These are phyloP conservation scores for Benincasa hispida DNA, from an alignment of 306 rosid species.

Conservation along the genomic window DNA sequence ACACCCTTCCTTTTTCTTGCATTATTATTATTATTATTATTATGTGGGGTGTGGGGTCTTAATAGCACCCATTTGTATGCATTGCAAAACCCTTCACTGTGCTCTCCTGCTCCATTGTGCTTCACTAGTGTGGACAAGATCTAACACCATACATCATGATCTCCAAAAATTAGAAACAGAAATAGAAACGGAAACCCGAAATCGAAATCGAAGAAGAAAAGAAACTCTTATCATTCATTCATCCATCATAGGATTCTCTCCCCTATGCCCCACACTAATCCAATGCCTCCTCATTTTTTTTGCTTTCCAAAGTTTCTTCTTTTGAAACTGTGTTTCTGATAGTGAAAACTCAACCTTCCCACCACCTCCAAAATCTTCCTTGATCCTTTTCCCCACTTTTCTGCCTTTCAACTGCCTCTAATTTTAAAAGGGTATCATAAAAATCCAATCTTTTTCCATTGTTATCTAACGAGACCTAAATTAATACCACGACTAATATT, in stretches of 20 bases:
- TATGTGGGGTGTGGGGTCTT: constrained; percentile 4
- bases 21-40: not conserved
- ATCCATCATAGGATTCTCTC: constrained; percentile 3
- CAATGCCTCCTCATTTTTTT: not conserved
- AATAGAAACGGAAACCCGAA: not conserved
- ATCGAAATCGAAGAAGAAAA: not conserved
- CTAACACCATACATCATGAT: constrained; percentile 7
- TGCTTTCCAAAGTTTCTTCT: not conserved
- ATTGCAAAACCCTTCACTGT: not conserved
- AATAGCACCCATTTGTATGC: not conserved
- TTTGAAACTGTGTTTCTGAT: constrained; percentile 5
- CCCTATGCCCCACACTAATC: not conserved
- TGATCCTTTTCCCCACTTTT: not conserved
- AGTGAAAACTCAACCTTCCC: not conserved
- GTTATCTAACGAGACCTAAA: not conserved
- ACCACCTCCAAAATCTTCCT: not conserved
- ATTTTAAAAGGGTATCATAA: not conserved
- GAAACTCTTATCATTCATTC: not conserved
- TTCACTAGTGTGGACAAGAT: constrained; percentile 10
- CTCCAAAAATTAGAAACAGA: not conserved
- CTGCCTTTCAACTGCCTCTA: not conserved
- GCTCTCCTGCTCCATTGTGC: not conserved
- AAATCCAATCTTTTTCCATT: not conserved
- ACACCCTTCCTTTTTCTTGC: not conserved
- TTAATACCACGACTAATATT: too few species aligned